Conservation (phyloP, 83 land plant genomes). For the Diphasiastrum complanatum region DNA sequence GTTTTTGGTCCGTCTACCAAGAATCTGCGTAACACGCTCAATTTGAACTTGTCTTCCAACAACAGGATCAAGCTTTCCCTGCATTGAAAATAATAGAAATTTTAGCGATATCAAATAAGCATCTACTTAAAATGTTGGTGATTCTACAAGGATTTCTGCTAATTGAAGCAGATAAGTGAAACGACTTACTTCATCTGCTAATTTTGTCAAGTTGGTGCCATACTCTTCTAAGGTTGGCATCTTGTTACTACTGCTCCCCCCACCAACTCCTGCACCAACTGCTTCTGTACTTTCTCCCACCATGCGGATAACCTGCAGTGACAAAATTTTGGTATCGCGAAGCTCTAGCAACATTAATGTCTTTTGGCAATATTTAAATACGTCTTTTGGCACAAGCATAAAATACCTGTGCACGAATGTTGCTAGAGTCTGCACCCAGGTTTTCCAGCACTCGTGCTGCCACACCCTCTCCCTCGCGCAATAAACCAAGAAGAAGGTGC, state of each 20-base stretch:
- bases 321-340: background rate
- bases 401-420: constrained; percentile 22
- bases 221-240: constrained; percentile 94
- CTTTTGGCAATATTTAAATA: background rate
- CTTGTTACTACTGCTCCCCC: constrained; percentile 70
- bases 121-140: too few species aligned
- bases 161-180: too few species aligned
- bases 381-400: background rate
- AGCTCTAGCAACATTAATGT: background rate
- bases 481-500: constrained; percentile 24
- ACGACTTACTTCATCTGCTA: constrained; percentile 66
- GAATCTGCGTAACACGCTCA: constrained; percentile 76
- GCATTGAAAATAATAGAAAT: too few species aligned
- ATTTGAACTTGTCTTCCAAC: constrained; percentile 80
- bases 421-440: constrained; percentile 28
- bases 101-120: too few species aligned
- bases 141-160: too few species aligned
- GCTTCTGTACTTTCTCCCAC: constrained; percentile 87
- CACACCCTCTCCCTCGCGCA: constrained; percentile 33
- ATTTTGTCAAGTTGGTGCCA: constrained; percentile 82
- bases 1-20: constrained; percentile 72
- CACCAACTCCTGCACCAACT: constrained; percentile 81
- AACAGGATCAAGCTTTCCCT: constrained; percentile 92
- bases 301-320: constrained; percentile 74
- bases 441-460: constrained; percentile 34